phyloP scores from a whole-genome alignment of 2,329 filamentous ascomycete species.

The Cercospora zeae-maydis region DNA sequence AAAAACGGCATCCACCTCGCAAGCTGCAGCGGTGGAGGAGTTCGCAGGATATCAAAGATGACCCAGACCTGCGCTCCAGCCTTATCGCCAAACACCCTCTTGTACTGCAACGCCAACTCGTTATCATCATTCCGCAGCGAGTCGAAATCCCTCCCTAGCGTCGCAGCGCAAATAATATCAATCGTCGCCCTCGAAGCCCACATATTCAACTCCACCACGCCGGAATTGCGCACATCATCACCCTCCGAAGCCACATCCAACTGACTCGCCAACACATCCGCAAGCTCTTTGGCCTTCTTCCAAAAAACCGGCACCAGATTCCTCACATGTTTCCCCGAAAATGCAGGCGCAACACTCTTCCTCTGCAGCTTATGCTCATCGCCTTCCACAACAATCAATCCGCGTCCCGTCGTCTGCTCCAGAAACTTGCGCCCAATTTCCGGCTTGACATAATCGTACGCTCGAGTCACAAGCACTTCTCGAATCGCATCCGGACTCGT shows the following conservation, averaged over 20 bases:
- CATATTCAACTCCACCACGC: slow-evolving; percentile 27
- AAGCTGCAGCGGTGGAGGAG: background rate
- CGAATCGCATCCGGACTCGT: slow-evolving; percentile 42
- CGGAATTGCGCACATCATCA: background rate
- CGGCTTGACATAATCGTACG: slow-evolving; percentile 55
- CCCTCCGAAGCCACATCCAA: background rate
- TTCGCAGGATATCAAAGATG: background rate
- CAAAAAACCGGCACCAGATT: slow-evolving; percentile 6
- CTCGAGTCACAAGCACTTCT: slow-evolving; percentile 52
- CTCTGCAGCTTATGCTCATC: slow-evolving; percentile 54
- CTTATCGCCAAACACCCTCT: background rate
- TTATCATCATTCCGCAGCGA: slow-evolving; percentile 27
- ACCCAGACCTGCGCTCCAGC: slow-evolving; percentile 1
- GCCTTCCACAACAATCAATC: slow-evolving; percentile 50
- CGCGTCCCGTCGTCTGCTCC: slow-evolving; percentile 48
- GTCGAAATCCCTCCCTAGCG: slow-evolving; percentile 42
- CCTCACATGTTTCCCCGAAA: slow-evolving; percentile 29
- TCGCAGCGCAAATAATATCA: slow-evolving; percentile 46
- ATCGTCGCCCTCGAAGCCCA: slow-evolving; percentile 40
- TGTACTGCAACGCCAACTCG: slow-evolving; percentile 5
- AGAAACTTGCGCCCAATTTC: slow-evolving; percentile 42
- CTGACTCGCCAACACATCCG: background rate
- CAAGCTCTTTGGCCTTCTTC: slow-evolving; percentile 3
- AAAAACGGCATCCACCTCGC: slow-evolving; percentile 4
- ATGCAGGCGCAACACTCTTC: slow-evolving; percentile 57